Percentiles rank a stretch among this genome's conserved stretches.
phyloP scores from a whole-genome alignment of 129 eudicot species.

The Chrysanthemum lavandulifolium region DNA sequence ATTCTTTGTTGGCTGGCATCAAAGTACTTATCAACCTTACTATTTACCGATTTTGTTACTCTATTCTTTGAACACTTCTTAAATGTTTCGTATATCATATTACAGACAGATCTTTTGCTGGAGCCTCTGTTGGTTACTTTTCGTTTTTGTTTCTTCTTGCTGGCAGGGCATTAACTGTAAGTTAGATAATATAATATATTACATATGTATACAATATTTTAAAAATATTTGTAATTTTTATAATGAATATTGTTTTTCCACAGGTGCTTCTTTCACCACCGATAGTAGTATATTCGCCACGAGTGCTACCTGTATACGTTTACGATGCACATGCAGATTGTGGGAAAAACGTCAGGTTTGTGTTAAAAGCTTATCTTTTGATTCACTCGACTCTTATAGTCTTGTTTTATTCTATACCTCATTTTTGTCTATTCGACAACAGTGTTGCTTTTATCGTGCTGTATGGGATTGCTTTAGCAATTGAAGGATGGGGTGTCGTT shows the following conservation, averaged over 20 bases:
- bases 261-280: slow-evolving; percentile 99
- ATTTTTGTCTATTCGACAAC: slow-evolving; percentile 25
- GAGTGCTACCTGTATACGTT: slow-evolving; percentile 94
- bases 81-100: slow-evolving; percentile 19
- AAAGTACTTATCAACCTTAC: slow-evolving; percentile 42
- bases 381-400: not conserved
- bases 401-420: not conserved
- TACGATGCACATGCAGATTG: slow-evolving; percentile 99
- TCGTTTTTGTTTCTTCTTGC: slow-evolving; percentile 92
- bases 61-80: not conserved
- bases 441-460: slow-evolving; percentile 97
- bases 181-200: slow-evolving; percentile 20
- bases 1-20: slow-evolving; percentile 82
- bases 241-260: slow-evolving; percentile 3
- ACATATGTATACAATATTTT: not conserved
- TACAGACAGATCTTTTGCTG: slow-evolving; percentile 80
- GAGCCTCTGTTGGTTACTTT: slow-evolving; percentile 99
- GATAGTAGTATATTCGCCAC: slow-evolving; percentile 97
- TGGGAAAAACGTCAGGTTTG: slow-evolving; percentile 97
- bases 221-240: not conserved
- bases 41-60: not conserved
- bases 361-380: slow-evolving; percentile 3
- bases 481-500: slow-evolving; percentile 99
- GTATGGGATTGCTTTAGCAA: slow-evolving; percentile 92
- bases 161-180: slow-evolving; percentile 95